Percentiles rank a stretch among this genome's conserved stretches.
Conservation (phyloP, 2,329 filamentous ascomycete genomes). For the Aaosphaeria arxii region DNA sequence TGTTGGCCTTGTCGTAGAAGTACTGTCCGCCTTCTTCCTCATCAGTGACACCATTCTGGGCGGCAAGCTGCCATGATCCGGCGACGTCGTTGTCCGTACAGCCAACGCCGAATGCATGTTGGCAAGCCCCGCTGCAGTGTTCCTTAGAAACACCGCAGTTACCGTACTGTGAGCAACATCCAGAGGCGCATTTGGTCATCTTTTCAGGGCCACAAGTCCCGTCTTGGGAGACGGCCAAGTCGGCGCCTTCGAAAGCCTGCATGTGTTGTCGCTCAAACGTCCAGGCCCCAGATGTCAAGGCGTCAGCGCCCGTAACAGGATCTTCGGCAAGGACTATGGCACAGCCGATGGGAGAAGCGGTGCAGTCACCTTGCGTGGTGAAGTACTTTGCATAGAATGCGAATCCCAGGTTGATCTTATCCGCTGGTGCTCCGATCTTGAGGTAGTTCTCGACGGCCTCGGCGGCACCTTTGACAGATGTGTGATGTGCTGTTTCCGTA, state of each 20-base stretch:
- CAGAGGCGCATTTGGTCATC: slow-evolving; percentile 19
- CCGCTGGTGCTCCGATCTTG: slow-evolving; percentile 51
- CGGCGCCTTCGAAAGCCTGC: slow-evolving; percentile 13
- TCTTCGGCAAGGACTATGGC: slow-evolving; percentile 59
- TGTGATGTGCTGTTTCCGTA: slow-evolving; percentile 62
- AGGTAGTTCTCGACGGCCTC: slow-evolving; percentile 59
- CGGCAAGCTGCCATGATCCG: slow-evolving; percentile 58
- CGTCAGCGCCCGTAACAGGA: slow-evolving; percentile 57
- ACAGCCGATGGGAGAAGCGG: slow-evolving; percentile 54
- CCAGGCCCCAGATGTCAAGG: slow-evolving; percentile 56
- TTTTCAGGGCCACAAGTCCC: slow-evolving; percentile 31
- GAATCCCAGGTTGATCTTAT: slow-evolving; percentile 63
- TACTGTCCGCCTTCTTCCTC: slow-evolving; percentile 60
- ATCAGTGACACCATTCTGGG: slow-evolving; percentile 55
- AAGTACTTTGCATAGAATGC: slow-evolving; percentile 71
- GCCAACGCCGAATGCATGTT: slow-evolving; percentile 34
- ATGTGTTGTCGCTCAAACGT: slow-evolving; percentile 41
- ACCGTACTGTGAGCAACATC: slow-evolving; percentile 33
- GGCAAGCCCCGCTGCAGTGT: slow-evolving; percentile 30
- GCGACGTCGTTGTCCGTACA: slow-evolving; percentile 50
- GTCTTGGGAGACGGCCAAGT: slow-evolving; percentile 16
- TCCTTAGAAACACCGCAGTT: slow-evolving; percentile 26
- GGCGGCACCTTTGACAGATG: slow-evolving; percentile 56
- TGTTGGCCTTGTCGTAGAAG: slow-evolving; percentile 60
- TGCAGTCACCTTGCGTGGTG: slow-evolving; percentile 48